phyloP scores from a whole-genome alignment of 805 yeast genomes.

The Candida vaughaniae region DNA sequence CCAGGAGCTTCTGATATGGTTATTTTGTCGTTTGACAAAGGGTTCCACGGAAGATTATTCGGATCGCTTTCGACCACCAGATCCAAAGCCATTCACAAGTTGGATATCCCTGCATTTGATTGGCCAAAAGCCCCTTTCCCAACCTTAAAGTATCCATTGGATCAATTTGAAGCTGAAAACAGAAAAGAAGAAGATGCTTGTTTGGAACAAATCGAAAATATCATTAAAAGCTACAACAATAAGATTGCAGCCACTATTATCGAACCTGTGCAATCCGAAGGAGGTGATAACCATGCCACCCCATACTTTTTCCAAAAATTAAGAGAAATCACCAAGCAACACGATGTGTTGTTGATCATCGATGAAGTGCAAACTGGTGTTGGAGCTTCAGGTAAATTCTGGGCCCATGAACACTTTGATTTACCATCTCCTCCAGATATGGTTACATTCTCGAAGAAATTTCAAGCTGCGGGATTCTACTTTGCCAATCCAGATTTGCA shows the following conservation, averaged over 20 bases:
- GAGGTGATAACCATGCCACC: conserved; percentile 74
- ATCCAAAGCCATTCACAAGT: conserved; percentile 56
- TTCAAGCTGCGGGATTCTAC: conserved; percentile 73
- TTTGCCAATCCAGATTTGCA: conserved; percentile 58
- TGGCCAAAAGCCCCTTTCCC: conserved; percentile 58
- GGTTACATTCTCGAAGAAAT: conserved; percentile 70
- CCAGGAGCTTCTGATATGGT: conserved; percentile 57
- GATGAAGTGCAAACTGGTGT: conserved; percentile 79
- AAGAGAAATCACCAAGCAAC: conserved; percentile 57
- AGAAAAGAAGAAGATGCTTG: conserved; percentile 48
- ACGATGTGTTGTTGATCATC: conserved; percentile 59
- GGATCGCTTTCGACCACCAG: conserved; percentile 57
- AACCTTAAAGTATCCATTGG: conserved; percentile 39
- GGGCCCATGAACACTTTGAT: conserved; percentile 73
- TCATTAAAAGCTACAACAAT: conserved; percentile 37
- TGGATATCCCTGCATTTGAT: conserved; percentile 58
- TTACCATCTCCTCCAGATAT: conserved; percentile 63
- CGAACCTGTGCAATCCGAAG: conserved; percentile 71
- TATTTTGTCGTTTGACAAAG: conserved; percentile 52
- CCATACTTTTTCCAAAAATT: conserved; percentile 60
- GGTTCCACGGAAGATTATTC: conserved; percentile 57
- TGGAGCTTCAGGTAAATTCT: conserved; percentile 69
- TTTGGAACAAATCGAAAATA: conserved; percentile 42
- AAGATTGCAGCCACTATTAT: conserved; percentile 53
- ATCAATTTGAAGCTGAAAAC: conserved; percentile 38